Evolutionary conservation across 1,284 basidiomycete species (phyloP).

Genomic region (Phellopilus nigrolimitatus): DNA sequence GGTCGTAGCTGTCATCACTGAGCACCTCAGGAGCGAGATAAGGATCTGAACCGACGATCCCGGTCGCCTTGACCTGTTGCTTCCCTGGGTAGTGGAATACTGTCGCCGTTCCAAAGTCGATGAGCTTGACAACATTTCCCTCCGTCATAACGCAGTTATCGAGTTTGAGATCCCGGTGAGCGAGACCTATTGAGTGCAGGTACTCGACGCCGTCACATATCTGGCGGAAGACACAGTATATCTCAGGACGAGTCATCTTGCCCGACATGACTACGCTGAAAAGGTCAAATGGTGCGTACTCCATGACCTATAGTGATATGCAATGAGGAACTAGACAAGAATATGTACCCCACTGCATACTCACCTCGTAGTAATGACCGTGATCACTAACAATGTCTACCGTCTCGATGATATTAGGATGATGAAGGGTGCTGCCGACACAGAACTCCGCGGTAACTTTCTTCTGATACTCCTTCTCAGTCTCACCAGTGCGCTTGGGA

Average conservation of each 20-base stretch:
- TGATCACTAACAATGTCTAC: slow-evolving; percentile 98
- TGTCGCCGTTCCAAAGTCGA: slow-evolving; percentile 99
- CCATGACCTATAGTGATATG: slow-evolving; percentile 76
- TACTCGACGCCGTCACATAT: slow-evolving; percentile 99
- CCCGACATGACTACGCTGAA: slow-evolving; percentile 99
- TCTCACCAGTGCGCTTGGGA: slow-evolving; percentile 82
- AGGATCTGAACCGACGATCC: slow-evolving; percentile 96
- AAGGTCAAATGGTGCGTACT: slow-evolving; percentile 97
- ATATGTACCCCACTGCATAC: slow-evolving; percentile 17
- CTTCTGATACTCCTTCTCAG: slow-evolving; percentile 97
- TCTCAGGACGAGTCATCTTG: slow-evolving; percentile 96
- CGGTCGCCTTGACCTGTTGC: slow-evolving; percentile 75
- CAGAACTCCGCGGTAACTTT: slow-evolving; percentile 99
- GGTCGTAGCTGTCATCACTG: slow-evolving; percentile 78
- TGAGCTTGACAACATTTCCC: slow-evolving; percentile 94
- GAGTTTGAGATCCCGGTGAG: slow-evolving; percentile 97
- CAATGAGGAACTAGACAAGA: slow-evolving; percentile 15
- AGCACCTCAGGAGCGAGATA: slow-evolving; percentile 99
- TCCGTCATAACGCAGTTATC: slow-evolving; percentile 99
- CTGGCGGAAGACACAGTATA: slow-evolving; percentile 98
- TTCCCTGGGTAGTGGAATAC: slow-evolving; percentile 98
- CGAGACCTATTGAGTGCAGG: slow-evolving; percentile 94
- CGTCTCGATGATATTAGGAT: slow-evolving; percentile 97
- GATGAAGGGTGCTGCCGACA: slow-evolving; percentile 91
- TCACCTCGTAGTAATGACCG: slow-evolving; percentile 96